These are phyloP conservation scores for Backusella tuberculispora DNA, from an alignment of 192 early-diverging fungal species.

Conservation along the genomic window DNA sequence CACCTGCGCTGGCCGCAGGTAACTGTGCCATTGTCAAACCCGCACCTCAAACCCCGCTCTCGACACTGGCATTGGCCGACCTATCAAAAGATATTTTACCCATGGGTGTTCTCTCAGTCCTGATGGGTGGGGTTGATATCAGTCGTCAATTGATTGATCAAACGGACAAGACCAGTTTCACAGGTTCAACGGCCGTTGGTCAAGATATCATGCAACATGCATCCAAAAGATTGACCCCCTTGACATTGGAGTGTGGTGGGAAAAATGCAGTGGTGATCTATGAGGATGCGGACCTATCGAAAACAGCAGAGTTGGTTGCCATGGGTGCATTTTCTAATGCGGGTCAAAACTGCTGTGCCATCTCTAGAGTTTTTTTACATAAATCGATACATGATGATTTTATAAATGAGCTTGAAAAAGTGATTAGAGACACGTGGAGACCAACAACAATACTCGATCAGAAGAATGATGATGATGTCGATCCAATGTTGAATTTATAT, in stretches of 20 bases:
- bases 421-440: constrained; percentile 43
- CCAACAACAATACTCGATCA: constrained; percentile 36
- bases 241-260: constrained; percentile 62
- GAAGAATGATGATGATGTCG: constrained; percentile 31
- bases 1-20: constrained; percentile 73
- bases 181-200: constrained; percentile 56
- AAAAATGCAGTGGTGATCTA: constrained; percentile 60
- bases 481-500: constrained; percentile 21
- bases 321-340: constrained; percentile 63
- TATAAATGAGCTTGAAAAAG: constrained; percentile 49
- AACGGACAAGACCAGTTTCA: constrained; percentile 58
- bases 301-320: constrained; percentile 46
- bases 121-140: constrained; percentile 54
- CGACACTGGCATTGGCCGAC: constrained; percentile 55
- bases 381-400: constrained; percentile 67
- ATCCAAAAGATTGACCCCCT: constrained; percentile 45
- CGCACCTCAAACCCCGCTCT: constrained; percentile 62
- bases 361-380: constrained; percentile 74
- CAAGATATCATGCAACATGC: constrained; percentile 55
- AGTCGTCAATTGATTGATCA: constrained; percentile 51
- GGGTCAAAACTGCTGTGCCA: constrained; percentile 78
- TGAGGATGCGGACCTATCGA: constrained; percentile 53
- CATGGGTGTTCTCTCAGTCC: constrained; percentile 53
- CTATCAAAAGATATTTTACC: constrained; percentile 50
- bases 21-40: constrained; percentile 65